Conservation (phyloP, 2,329 filamentous ascomycete species). For the Fusarium phyllophilum region DNA sequence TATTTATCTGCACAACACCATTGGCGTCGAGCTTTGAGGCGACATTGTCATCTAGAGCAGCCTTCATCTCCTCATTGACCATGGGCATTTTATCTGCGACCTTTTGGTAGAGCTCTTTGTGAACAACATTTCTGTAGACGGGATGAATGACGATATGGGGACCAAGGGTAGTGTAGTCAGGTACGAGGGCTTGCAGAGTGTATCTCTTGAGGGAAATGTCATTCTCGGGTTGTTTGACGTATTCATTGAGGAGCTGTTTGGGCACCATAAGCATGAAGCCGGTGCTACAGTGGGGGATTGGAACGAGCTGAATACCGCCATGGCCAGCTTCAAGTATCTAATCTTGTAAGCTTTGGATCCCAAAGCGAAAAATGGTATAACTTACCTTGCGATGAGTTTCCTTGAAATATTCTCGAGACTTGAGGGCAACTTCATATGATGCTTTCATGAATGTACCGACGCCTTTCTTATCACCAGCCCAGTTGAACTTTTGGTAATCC, state of each 20-base stretch:
- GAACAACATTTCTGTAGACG: slow-evolving; percentile 25
- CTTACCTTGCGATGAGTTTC: slow-evolving; percentile 9
- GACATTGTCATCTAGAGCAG: slow-evolving; percentile 11
- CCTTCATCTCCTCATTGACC: slow-evolving; percentile 24
- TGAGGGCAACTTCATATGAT: slow-evolving; percentile 17
- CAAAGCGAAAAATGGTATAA: fast-evolving
- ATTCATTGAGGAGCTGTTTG: slow-evolving; percentile 22
- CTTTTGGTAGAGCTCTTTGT: slow-evolving; percentile 25
- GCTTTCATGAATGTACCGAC: slow-evolving; percentile 15
- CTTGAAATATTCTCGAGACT: slow-evolving; percentile 12
- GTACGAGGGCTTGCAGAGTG: slow-evolving; percentile 16
- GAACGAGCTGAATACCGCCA: slow-evolving; percentile 18
- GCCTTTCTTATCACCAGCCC: slow-evolving; percentile 21
- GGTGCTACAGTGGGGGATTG: slow-evolving; percentile 23
- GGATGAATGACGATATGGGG: slow-evolving; percentile 23
- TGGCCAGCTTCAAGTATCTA: slow-evolving; percentile 20
- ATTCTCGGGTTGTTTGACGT: slow-evolving; percentile 21
- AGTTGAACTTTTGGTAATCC: slow-evolving; percentile 13
- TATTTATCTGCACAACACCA: slow-evolving; percentile 14
- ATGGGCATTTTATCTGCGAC: slow-evolving; percentile 18
- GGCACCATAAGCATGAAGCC: slow-evolving; percentile 28
- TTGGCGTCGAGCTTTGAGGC: slow-evolving; percentile 5
- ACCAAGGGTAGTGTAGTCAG: slow-evolving; percentile 21
- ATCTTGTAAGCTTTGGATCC: neutral
- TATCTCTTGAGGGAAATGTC: slow-evolving; percentile 30